Evolutionary conservation across 805 yeast genomes (phyloP), one percentile per base, ranked within the genome.

Genomic region (Saccharomycopsis lassenensis): DNA sequence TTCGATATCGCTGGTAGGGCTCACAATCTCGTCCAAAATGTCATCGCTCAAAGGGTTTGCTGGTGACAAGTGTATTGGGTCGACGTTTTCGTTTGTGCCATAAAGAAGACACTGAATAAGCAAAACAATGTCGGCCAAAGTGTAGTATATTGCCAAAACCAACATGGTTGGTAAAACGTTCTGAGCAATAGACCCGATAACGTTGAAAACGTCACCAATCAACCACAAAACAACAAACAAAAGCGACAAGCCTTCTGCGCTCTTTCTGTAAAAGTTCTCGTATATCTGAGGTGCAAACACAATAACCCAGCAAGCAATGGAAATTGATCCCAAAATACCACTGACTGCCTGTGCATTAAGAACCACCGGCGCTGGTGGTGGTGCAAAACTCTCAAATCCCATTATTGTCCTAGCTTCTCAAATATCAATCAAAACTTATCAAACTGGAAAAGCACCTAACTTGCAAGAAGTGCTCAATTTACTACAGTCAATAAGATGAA

Each of bases 271-370:
- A 52, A 83, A 86, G 55, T 87, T 89, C 53, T 91, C 96, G 56
- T 85, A 87, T 30, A 91, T 80, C 54, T 89, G 97, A 7, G 97
- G 97, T 25, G 94, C 93, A 64, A 91, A 89, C 12, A 89, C 98
- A 33, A 91, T 87, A 41, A 91, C 79, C 98, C 98, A 89, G 56
- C 96, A 91, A 11, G 96, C 94, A 31, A 89, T 72, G 14, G 97
- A 89, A 24, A 91, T 85, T 8, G 94, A 84, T 32, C 45, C 45
- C 26, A 41, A 24, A 38, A 82, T 78, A 5, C 89, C 91, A 50
- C 85, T 74, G 14, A 81, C 73, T 12, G 82, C 82, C 45, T 73
- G 72, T 12, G 83, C 75, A 46, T 74, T 78, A 37, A 77, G 61
- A 20, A 69, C 67, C 17, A 77, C 66, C 2, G 86, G 82, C 18